Evolutionary conservation across 2,329 filamentous ascomycete species (phyloP), one percentile per base, ranked within the genome.

Genomic region (Neophaeococcomyces aloes): DNA sequence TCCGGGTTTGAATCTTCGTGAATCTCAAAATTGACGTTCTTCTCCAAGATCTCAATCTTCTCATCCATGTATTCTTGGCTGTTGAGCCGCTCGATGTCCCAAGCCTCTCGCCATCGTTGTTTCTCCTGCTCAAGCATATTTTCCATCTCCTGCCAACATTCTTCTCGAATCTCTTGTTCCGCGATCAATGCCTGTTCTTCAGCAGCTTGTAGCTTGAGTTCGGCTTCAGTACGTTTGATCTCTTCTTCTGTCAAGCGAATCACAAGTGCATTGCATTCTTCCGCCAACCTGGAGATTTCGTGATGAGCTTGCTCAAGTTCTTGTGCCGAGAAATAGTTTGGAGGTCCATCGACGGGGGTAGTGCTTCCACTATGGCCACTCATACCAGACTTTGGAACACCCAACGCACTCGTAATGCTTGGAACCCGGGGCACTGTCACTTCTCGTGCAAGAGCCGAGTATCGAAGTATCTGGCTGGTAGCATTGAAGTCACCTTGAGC

Each of bases 401-500:
- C 59, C 27, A 91, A 83, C 0, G 81, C 83, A 32, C 79, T 79
- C 0, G 83, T 84, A 39, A 89, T 79, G 37, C 84, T 91, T 0
- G 88, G 88, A 6, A 93, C 78, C 4, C 89, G 81, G 4, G 88
- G 87, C 1, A 95, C 86, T 0, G 89, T 93, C 8, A 96, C 84
- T 65, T 96, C 89, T 15, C 87, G 79, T 0, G 91, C 91, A 3
- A 98, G 74, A 0, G 91, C 89, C 17, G 86, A 91, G 65, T 98
- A 98, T 14, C 89, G 81, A 1, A 98, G 71, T 48, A 98, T 96
- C 59, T 96, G 91, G 4, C 86, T 93, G 0, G 91, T 98, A 10
- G 91, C 87, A 59, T 96, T 96, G 69, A 88, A 95, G 62, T 98
- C 91, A 29, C 91, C 89, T 10, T 84, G 66, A 0, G 91, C 86